Evolutionary conservation across 1,139 yeast species (phyloP), one percentile per base, ranked within the genome.

Genomic region (Suhomyces anneliseae): DNA sequence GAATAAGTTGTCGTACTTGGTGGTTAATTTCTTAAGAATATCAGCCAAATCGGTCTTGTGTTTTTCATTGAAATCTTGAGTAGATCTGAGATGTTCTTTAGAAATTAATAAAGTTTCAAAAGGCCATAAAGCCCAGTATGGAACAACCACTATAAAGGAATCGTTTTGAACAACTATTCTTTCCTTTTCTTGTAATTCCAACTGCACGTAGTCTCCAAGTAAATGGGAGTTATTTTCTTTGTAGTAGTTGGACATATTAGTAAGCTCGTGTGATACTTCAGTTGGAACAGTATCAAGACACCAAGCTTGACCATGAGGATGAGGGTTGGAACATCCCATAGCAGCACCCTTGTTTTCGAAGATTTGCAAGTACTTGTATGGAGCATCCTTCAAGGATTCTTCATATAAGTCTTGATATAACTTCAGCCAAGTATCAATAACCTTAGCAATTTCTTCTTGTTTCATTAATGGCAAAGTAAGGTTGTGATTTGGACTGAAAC

Each of bases 121-220:
- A 7, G 93, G 93, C 92, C 93, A 86, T 42, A 83, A 74, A 4
- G 92, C 93, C 93, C 93, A 86, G 65, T 82, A 86, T 42, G 93
- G 92, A 11, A 86, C 90, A 12, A 85, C 82, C n/a, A 79, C 87
- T 35, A 85, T 59, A 54, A 86, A 86, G 2, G 82, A 72, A 52
- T 80, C 87, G 59, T 85, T 86, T 49, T 78, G 74, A 31, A 76
- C 71, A 8, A 86, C 84, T 38, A 83, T 58, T 51, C 93, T 76
- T 46, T 71, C 72, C 49, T 64, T 66, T 54, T 79, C 79, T 43
- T 70, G 61, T 36, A 81, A 56, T 61, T 86, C 93, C 44, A 82
- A 62, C 46, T 71, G 58, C n/a, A 82, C 85, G 57, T 85, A 86
- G 61, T 85, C 90, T 31, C 78, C 84, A 37, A 86, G 71, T 56